Conservation (phyloP, 106 monocot species). For the Hemerocallis citrina region DNA sequence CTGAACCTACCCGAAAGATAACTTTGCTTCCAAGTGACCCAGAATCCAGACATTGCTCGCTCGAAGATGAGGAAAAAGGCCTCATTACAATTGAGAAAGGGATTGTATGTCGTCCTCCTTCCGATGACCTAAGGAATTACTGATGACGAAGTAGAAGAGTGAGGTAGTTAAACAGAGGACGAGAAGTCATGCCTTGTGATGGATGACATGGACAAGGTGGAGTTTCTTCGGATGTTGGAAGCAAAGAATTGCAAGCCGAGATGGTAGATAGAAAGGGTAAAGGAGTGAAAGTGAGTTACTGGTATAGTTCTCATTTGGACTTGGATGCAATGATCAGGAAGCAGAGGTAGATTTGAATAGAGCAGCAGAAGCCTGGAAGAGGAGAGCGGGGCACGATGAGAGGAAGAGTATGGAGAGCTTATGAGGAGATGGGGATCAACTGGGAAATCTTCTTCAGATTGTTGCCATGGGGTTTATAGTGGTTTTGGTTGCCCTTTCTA, state of each 20-base stretch:
- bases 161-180: conserved; percentile 11
- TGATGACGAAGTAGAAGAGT: conserved; percentile 22
- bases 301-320: too few species aligned
- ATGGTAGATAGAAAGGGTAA: too few species aligned
- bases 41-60: conserved; percentile 13
- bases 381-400: conserved; percentile 18
- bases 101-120: conserved; percentile 12
- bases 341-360: conserved; percentile 38
- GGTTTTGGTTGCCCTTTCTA: conserved; percentile 33
- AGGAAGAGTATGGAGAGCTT: conserved; percentile 38
- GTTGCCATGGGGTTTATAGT: background rate
- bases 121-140: conserved; percentile 14
- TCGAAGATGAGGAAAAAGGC: conserved; percentile 16
- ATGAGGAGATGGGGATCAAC: conserved; percentile 26
- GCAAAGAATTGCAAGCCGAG: conserved; percentile 20
- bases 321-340: conserved; percentile 30
- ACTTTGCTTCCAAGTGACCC: conserved; percentile 18
- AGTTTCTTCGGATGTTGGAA: conserved; percentile 41
- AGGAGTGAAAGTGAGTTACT: too few species aligned
- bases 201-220: conserved; percentile 35
- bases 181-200: conserved; percentile 31
- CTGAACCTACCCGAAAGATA: conserved; percentile 6
- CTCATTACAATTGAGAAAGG: conserved; percentile 46
- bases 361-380: conserved; percentile 27
- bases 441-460: conserved; percentile 7